phyloP scores from a whole-genome alignment of 2,329 filamentous ascomycete genomes.

The Fusarium lyarnte region DNA sequence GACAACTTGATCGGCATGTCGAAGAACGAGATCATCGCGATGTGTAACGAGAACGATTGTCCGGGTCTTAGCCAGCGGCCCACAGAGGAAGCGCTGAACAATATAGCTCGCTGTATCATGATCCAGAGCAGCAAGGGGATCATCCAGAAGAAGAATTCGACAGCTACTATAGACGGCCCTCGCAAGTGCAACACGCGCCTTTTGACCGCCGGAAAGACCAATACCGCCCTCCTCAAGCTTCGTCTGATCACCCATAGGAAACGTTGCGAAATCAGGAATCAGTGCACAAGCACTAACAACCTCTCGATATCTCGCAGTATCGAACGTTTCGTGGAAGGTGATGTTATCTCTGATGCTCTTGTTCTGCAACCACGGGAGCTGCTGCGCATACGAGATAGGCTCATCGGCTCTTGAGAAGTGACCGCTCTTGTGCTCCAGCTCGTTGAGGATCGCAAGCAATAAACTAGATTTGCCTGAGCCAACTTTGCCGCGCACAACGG shows the following conservation, averaged over 20 bases:
- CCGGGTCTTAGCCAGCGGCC: constrained; percentile 67
- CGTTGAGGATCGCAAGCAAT: constrained; percentile 67
- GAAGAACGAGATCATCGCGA: constrained; percentile 78
- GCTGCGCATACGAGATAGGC: constrained; percentile 65
- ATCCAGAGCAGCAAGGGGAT: constrained; percentile 71
- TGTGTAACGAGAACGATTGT: constrained; percentile 85
- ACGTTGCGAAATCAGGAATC: constrained; percentile 63
- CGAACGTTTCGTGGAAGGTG: constrained; percentile 66
- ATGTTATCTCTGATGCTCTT: constrained; percentile 74
- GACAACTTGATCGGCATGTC: constrained; percentile 78
- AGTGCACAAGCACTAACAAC: constrained; percentile 71
- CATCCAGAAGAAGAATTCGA: constrained; percentile 67
- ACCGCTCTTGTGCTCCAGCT: constrained; percentile 72
- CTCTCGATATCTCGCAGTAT: constrained; percentile 64
- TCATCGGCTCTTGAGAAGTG: constrained; percentile 57
- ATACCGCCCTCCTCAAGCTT: constrained; percentile 71
- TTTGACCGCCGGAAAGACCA: constrained; percentile 71
- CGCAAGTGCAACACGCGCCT: constrained; percentile 70
- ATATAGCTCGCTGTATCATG: constrained; percentile 69
- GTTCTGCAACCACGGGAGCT: constrained; percentile 72
- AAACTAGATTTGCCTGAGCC: constrained; percentile 71
- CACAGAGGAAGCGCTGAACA: constrained; percentile 69
- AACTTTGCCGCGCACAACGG: constrained; percentile 67
- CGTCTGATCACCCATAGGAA: constrained; percentile 66
- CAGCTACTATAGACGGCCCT: constrained; percentile 69